Evolutionary conservation across 176 grass and related monocot species (phyloP).

Genomic region (Aegilops bicornis): DNA sequence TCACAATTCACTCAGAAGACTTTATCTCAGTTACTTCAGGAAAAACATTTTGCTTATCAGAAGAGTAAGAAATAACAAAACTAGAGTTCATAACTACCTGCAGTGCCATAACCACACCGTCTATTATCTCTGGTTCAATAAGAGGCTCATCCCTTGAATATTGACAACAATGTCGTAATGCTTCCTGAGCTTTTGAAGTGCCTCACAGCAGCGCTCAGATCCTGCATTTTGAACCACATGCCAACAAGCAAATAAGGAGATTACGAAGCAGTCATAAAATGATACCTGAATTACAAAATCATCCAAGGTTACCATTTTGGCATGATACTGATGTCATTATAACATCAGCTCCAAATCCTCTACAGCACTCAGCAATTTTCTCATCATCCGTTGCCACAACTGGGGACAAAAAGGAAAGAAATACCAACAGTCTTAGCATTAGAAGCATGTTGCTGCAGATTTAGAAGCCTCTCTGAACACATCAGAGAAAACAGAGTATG

Average conservation of each 20-base stretch:
- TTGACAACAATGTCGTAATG: constrained; percentile 94
- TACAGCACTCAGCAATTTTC: constrained; percentile 91
- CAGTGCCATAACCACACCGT: constrained; percentile 93
- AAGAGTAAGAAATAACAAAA: constrained; percentile 14
- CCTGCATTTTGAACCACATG: constrained; percentile 41
- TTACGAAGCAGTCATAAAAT: background rate
- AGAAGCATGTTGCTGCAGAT: background rate
- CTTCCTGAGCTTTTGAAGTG: constrained; percentile 72
- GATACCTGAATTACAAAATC: background rate
- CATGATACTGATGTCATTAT: constrained; percentile 95
- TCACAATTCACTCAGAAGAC: background rate
- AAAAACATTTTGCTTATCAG: background rate
- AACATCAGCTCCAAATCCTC: constrained; percentile 96
- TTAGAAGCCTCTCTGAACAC: background rate
- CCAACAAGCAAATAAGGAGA: background rate
- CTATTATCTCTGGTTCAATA: constrained; percentile 98
- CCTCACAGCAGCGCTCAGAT: constrained; percentile 92
- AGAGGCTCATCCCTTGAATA: constrained; percentile 98
- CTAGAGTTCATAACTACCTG: constrained; percentile 54
- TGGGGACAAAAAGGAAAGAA: constrained; percentile 3
- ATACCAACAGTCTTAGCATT: background rate
- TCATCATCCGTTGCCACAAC: constrained; percentile 96
- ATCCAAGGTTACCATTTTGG: constrained; percentile 65
- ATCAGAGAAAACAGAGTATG: background rate
- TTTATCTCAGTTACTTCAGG: background rate